Percentiles rank a stretch among this genome's conserved stretches.
Conservation (phyloP, 768 basidiomycete species). For the Boletus rex-veris region DNA sequence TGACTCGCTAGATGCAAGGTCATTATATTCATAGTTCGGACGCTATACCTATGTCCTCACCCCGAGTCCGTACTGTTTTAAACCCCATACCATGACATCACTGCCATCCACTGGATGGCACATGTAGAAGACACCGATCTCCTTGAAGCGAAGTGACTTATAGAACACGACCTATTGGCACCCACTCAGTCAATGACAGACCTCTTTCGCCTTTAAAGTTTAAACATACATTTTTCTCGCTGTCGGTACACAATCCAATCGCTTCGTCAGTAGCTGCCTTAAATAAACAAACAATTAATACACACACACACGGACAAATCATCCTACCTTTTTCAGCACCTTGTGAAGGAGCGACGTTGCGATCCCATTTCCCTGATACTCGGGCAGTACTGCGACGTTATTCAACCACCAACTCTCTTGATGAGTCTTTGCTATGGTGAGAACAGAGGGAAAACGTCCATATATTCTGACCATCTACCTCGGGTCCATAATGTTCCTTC, state of each 20-base stretch:
- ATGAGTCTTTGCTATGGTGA: not conserved
- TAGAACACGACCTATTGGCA: conserved; percentile 2
- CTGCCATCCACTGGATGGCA: not conserved
- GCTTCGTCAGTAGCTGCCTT: not conserved
- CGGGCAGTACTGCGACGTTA: not conserved
- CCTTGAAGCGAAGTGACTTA: not conserved
- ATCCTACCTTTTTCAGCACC: conserved; percentile 1
- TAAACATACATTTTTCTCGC: conserved; percentile 1
- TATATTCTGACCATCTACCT: not conserved
- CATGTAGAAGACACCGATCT: not conserved
- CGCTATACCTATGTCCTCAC: not conserved
- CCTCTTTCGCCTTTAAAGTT: not conserved
- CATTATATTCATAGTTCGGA: no score
- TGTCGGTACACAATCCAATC: not conserved
- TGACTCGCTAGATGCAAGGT: no score
- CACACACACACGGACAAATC: not conserved
- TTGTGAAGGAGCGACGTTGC: not conserved
- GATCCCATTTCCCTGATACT: conserved; percentile 3
- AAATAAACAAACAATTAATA: not conserved
- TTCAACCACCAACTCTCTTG: conserved; percentile 4
- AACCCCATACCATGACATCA: not conserved
- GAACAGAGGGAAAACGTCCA: no score
- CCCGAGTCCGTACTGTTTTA: not conserved
- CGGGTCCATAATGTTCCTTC: not conserved
- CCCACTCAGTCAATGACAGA: not conserved